These are phyloP conservation scores for Leccinum fuscescens DNA, from an alignment of 1,284 basidiomycete genomes.

Conservation along the genomic window DNA sequence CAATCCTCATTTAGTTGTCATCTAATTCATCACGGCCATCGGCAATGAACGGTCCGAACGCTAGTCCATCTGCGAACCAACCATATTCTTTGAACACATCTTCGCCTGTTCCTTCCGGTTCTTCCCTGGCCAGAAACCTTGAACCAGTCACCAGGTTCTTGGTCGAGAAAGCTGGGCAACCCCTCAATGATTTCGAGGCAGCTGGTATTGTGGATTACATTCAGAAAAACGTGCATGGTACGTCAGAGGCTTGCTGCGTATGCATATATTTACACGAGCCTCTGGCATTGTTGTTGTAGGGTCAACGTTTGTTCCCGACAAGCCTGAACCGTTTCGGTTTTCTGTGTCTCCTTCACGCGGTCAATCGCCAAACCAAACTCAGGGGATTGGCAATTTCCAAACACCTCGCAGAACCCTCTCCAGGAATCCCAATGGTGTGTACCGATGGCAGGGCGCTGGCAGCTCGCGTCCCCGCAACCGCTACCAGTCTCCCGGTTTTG, in stretches of 20 bases:
- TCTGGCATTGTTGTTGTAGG: slow-evolving; percentile 19
- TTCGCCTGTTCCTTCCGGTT: slow-evolving; percentile 11
- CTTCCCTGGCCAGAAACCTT: slow-evolving; percentile 41
- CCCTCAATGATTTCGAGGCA: slow-evolving; percentile 50
- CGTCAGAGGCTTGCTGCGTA: slow-evolving; percentile 8
- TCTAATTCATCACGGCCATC: slow-evolving; percentile 17
- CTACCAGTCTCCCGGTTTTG: slow-evolving; percentile 67
- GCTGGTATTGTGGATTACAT: slow-evolving; percentile 54
- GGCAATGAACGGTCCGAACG: slow-evolving; percentile 15
- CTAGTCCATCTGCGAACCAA: slow-evolving; percentile 15
- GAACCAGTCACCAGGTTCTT: slow-evolving; percentile 47
- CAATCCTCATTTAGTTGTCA: slow-evolving; percentile 27
- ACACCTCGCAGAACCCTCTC: slow-evolving; percentile 50
- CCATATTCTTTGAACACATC: slow-evolving; percentile 19
- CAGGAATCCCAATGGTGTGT: slow-evolving; percentile 70
- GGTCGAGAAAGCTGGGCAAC: slow-evolving; percentile 42
- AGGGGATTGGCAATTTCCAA: slow-evolving; percentile 17
- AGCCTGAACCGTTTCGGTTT: slow-evolving; percentile 58
- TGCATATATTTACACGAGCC: slow-evolving; percentile 12
- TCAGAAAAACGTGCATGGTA: slow-evolving; percentile 42
- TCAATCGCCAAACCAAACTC: slow-evolving; percentile 37
- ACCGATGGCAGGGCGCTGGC: slow-evolving; percentile 67
- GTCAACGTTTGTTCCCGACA: slow-evolving; percentile 34
- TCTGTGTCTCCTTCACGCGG: slow-evolving; percentile 47
- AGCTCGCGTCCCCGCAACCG: slow-evolving; percentile 65